These are phyloP conservation scores for Voacanga thouarsii DNA, from an alignment of 257 asterid genomes.

Conservation along the genomic window DNA sequence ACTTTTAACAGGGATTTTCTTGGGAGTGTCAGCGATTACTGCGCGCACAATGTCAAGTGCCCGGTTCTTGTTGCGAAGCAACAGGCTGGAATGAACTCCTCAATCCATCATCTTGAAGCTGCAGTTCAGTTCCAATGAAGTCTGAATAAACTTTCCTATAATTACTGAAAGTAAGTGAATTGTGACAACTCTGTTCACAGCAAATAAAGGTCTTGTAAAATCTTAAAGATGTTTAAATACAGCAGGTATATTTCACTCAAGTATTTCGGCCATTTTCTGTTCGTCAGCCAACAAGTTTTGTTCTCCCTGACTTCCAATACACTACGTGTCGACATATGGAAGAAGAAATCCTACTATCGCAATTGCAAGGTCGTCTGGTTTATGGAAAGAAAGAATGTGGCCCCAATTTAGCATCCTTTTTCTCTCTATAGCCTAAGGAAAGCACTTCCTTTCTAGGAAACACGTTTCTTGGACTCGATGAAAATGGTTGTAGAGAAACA, in stretches of 20 bases:
- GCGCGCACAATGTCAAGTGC: slow-evolving; percentile 20
- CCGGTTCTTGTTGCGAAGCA: slow-evolving; percentile 28
- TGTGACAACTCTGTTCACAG: not conserved
- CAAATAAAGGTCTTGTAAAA: slow-evolving; percentile 6
- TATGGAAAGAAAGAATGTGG: no score
- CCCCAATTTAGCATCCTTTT: no score
- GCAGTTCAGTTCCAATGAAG: not conserved
- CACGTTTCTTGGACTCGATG: no score
- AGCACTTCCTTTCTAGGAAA: no score
- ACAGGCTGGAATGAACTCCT: not conserved
- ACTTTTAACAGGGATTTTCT: slow-evolving; percentile 15
- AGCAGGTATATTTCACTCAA: not conserved
- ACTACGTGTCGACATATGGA: no score
- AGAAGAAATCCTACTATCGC: no score
- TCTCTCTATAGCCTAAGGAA: no score
- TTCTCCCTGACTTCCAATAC: no score
- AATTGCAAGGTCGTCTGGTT: no score
- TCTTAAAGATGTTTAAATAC: not conserved
- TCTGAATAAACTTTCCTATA: not conserved
- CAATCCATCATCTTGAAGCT: no score
- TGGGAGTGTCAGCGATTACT: slow-evolving; percentile 25
- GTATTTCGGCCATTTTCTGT: not conserved
- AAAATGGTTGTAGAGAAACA: no score
- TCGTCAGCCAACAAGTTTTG: no score
- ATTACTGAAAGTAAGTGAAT: not conserved